These are phyloP conservation scores for Podila epigama DNA, from an alignment of 192 early-diverging fungal species.

Conservation along the genomic window DNA sequence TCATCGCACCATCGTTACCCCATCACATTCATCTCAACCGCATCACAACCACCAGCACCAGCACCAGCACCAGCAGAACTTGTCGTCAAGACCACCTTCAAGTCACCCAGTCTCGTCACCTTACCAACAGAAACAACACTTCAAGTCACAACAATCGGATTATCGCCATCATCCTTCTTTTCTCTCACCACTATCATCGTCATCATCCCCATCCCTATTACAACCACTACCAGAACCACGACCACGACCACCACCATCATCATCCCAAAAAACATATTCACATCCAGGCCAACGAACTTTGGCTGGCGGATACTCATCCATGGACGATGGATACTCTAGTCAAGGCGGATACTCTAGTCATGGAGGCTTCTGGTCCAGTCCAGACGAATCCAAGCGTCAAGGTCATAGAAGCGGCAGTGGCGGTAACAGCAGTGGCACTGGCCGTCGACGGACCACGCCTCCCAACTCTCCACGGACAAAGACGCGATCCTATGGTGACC, in stretches of 20 bases:
- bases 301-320: constrained; percentile 20
- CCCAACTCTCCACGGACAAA: constrained; percentile 27
- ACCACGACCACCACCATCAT: not conserved
- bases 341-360: constrained; percentile 45
- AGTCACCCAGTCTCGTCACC: no score
- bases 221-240: not conserved
- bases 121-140: no score
- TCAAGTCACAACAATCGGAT: no score
- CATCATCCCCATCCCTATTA: not conserved
- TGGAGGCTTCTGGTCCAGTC: constrained; percentile 43
- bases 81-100: no score
- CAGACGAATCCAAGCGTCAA: constrained; percentile 13
- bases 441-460: constrained; percentile 26
- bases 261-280: not conserved
- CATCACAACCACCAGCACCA: not conserved
- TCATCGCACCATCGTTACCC: not conserved
- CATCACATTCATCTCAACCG: not conserved
- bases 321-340: constrained; percentile 50
- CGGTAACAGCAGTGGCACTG: constrained; percentile 17
- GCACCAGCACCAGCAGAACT: not conserved
- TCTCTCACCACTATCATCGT: not conserved
- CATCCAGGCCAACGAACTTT: no score
- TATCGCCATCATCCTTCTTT: not conserved
- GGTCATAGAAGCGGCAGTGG: not conserved
- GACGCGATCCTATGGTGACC: constrained; percentile 36